Evolutionary conservation across 2,329 filamentous ascomycete genomes (phyloP), one percentile per base, ranked within the genome.

Genomic region (Dothidotthia symphoricarpi): DNA sequence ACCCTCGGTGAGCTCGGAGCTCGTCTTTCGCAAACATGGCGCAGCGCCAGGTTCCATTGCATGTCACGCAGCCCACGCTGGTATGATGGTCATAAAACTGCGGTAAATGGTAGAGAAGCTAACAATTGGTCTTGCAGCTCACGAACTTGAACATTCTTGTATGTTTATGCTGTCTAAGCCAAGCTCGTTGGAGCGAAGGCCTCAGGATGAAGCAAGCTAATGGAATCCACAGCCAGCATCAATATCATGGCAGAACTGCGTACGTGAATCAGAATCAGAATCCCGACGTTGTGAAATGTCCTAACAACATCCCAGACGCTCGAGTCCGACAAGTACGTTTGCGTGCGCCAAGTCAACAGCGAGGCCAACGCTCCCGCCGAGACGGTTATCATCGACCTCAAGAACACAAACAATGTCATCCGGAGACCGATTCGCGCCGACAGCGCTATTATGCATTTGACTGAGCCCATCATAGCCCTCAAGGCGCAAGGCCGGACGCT

Each of bases 381-480:
- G 73, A 91, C 98, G 53, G 86, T 98, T 71, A 98, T 98, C 69
- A 76, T 98, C 73, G 88, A 98, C 71, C 85, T 98, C 66, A 96
- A 97, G 73, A 94, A 96, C 73, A 83, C 83, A 74, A 96, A 95
- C 81, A 91, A 93, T 75, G 83, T 96, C 68, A 93, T 88, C 58
- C 85, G 87, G 62, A 82, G 91, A 66, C 88, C 91, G 32, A 98
- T 98, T 76, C 97, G 95, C 77, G 93, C 93, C 63, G 93, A 98
- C 74, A 97, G 90, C 81, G 93, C 94, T 60, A 95, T 98, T 68
- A 97, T 98, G 93, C 93, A 98, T 80, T 95, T 88, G 88, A 85
- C 80, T 58, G 87, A 85, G 68, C 88, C 95, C 69, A 88, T 98
- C 68, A 97, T 98, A 63, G 93, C 94, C 48, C 80, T 98, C 55